phyloP scores from a whole-genome alignment of 208 protist genomes.

The Leishmania tarentolae region DNA sequence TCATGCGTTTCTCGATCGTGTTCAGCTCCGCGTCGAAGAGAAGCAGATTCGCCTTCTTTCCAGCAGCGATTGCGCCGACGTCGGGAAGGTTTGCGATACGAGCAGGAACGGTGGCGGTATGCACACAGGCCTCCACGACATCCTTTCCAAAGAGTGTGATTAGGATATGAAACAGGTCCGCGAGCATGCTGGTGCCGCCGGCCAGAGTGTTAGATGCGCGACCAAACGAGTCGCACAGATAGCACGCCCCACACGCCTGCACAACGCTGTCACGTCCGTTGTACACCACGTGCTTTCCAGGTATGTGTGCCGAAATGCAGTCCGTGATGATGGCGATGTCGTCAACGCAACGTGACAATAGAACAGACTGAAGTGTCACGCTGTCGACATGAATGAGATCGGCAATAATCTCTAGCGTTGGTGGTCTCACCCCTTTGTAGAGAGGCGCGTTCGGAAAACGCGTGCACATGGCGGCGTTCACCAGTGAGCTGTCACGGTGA shows the following conservation, averaged over 20 bases:
- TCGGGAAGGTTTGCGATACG: constrained; percentile 53
- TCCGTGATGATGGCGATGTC: constrained; percentile 72
- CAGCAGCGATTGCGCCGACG: constrained; percentile 45
- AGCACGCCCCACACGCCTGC: constrained; percentile 58
- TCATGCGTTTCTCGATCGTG: constrained; percentile 62
- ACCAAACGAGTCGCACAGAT: constrained; percentile 58
- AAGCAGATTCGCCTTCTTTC: constrained; percentile 67
- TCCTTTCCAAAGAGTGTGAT: constrained; percentile 58
- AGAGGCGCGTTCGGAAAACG: constrained; percentile 53
- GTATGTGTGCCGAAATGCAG: constrained; percentile 64
- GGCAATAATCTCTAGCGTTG: constrained; percentile 68
- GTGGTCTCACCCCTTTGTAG: constrained; percentile 53
- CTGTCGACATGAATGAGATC: constrained; percentile 70
- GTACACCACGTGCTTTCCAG: constrained; percentile 60
- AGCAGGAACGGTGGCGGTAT: constrained; percentile 63
- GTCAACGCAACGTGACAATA: constrained; percentile 41
- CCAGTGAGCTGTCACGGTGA: constrained; percentile 61
- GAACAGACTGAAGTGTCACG: constrained; percentile 52
- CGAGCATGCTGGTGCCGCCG: constrained; percentile 59
- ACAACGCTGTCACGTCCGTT: constrained; percentile 64
- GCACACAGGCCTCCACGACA: constrained; percentile 53
- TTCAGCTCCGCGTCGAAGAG: constrained; percentile 56
- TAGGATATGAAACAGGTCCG: constrained; percentile 68
- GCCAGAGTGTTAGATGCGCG: constrained; percentile 55
- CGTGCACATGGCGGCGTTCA: constrained; percentile 62